phyloP scores from a whole-genome alignment of 768 basidiomycete species.

The Royoungia palumana region DNA sequence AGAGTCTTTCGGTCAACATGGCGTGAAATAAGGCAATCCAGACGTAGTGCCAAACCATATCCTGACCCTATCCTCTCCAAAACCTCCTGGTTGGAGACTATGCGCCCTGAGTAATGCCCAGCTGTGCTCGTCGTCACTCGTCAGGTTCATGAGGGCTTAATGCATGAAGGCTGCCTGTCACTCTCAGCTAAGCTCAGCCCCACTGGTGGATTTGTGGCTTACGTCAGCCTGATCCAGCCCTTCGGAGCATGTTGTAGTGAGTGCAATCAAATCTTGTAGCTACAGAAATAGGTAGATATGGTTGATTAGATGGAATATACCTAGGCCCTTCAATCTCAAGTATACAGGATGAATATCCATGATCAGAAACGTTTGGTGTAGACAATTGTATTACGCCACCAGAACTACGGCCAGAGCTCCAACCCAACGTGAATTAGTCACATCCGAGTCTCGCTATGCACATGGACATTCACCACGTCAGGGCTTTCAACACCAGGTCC shows the following conservation, averaged over 20 bases:
- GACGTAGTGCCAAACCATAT: slow-evolving; percentile 48
- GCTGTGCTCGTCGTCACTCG: slow-evolving; percentile 29
- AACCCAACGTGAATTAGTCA: neutral
- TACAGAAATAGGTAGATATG: too few relatives aligned
- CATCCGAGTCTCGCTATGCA: slow-evolving; percentile 8
- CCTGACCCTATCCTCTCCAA: slow-evolving; percentile 49
- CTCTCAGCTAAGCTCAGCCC: neutral
- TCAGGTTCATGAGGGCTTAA: slow-evolving; percentile 19
- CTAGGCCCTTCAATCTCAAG: too few relatives aligned
- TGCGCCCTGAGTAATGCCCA: slow-evolving; percentile 46
- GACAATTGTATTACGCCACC: too few relatives aligned
- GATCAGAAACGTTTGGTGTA: too few relatives aligned
- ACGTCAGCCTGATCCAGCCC: too few relatives aligned
- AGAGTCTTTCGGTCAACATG: slow-evolving; percentile 18
- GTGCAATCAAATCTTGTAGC: too few relatives aligned
- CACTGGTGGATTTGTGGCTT: slow-evolving; percentile 4
- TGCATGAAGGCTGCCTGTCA: slow-evolving; percentile 6
- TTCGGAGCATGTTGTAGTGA: too few relatives aligned
- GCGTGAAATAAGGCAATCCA: slow-evolving; percentile 4
- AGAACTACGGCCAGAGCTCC: neutral
- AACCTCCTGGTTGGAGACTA: slow-evolving; percentile 61
- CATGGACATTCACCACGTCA: slow-evolving; percentile 18
- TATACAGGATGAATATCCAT: too few relatives aligned
- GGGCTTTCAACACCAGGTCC: slow-evolving; percentile 1
- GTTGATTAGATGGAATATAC: too few relatives aligned